These are phyloP conservation scores for Trichoderma simmonsii DNA, from an alignment of 2,329 filamentous ascomycete species.

Conservation along the genomic window DNA sequence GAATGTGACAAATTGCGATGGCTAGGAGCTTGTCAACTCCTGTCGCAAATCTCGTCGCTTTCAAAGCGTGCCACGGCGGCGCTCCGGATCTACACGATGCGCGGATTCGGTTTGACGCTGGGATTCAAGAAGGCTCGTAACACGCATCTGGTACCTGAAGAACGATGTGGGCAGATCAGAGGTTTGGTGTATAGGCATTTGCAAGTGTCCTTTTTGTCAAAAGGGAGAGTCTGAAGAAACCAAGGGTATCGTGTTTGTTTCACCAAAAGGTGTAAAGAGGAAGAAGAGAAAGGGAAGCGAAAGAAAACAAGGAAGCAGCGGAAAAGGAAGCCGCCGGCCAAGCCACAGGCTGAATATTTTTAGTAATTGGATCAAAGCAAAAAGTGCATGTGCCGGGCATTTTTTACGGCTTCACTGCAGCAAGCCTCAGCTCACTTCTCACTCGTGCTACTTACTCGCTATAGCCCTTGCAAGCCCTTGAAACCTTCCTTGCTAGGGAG, in stretches of 20 bases:
- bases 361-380: conserved; percentile 6
- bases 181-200: conserved; percentile 57
- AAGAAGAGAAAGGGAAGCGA: conserved; percentile 17
- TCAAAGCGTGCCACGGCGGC: conserved; percentile 53
- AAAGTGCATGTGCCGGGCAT: neutral
- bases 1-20: neutral
- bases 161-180: conserved; percentile 45
- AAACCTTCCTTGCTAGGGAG: conserved; percentile 2
- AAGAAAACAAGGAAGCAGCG: conserved; percentile 14
- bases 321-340: neutral
- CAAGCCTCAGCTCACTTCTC: neutral
- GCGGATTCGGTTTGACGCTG: conserved; percentile 49
- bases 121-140: conserved; percentile 47
- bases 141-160: conserved; percentile 58
- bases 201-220: conserved; percentile 24
- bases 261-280: conserved; percentile 14
- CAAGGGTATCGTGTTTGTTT: neutral
- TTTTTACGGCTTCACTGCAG: neutral
- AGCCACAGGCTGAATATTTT: conserved; percentile 13
- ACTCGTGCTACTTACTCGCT: neutral
- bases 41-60: conserved; percentile 20
- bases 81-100: conserved; percentile 56
- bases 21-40: neutral
- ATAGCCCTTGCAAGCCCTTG: conserved; percentile 1
- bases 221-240: conserved; percentile 10